Evolutionary conservation across 225 moss, liverwort and hornwort genomes (phyloP), one percentile per base, ranked within the genome.

Genomic region (Antitrichia curtipendula): DNA sequence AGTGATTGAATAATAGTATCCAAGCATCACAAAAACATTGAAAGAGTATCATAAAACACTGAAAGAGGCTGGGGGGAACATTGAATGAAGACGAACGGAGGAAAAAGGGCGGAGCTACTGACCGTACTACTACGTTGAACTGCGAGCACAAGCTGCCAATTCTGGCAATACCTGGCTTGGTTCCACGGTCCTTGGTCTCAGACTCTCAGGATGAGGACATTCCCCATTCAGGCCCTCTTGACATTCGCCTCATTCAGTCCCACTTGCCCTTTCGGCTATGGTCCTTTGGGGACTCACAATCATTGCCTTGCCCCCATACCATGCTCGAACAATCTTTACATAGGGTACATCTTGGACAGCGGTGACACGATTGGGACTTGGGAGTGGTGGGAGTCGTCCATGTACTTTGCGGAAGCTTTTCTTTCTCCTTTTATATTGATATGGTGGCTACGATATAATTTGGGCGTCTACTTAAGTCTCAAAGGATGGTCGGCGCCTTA

Each of bases 281-380:
- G 31, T 20, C 73, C 73, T 49, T 49, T 49, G 12, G 47, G 45
- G 71, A 47, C 6, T 19, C 0, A 49, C 73, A 73, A 49, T 73
- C 73, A 73, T 73, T 73, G 12, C 49, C 73, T 49, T 47, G 45
- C 73, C 47, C 49, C 73, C 73, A 29, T 31, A 47, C 47, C 18
- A 45, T 0, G 0, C 72, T 2, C 0, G 0, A 8, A 18, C 10
- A 6, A 47, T 72, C 29, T 19, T 19, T 20, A 31, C 11, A 11
- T 0, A 3, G 0, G 11, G 18, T 11, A 47, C 47, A 73, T 31
- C 19, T 73, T 19, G 1, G 19, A 31, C 11, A 47, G 11, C 7
- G 29, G 72, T 18, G 47, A 47, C 18, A 18, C 11, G 2, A 47
- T 47, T 72, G 47, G 68, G 38, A 68, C 7, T 45, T 7, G 45